Evolutionary conservation across 1,284 basidiomycete species (phyloP), one percentile per base, ranked within the genome.

Genomic region (Blastosporella zonata): DNA sequence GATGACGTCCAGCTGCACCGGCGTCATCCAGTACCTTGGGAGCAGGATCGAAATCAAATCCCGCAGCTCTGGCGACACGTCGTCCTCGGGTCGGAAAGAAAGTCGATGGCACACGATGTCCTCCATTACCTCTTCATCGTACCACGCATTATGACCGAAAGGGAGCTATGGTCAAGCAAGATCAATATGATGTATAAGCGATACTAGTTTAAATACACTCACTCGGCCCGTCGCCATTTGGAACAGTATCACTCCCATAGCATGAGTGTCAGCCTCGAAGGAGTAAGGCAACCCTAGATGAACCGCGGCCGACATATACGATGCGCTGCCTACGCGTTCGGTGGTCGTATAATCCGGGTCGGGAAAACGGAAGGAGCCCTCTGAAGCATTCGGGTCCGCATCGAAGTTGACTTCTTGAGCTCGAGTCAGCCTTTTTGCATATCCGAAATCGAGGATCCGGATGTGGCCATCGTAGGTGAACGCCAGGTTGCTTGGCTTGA

Each of bases 401-500:
- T 31, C 39, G 22, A 57, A 55, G 27, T 35, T 28, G 15, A 56
- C 5, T 2, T 27, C 31, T n/a, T 36, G n/a, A 9, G 42, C 18
- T 55, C 43, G 28, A 62, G 55, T 15, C n/a, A n/a, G n/a, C n/a
- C 33, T 39, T 18, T 48, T 58, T 2, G 62, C 49, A 6, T 56
- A 36, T 0, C 62, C 59, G 45, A 63, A 59, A 41, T 60, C 62
- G 0, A 55, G 54, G 7, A 65, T 46, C 6, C 55, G 50, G 20
- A 63, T 31, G 35, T 64, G 58, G 2, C 62, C 61, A 5, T 54
- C 41, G 1, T 52, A 21, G 6, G 55, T 49, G 25, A 65, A 50
- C 13, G 62, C 38, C 17, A 63, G 59, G 33, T 63, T 63, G 17
- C 47, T 47, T 0, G 57, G 62, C 38, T 62, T 63, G 42, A 65